Evolutionary conservation across 148 eudicot species (phyloP).

Genomic region (Rhododendron vialii): DNA sequence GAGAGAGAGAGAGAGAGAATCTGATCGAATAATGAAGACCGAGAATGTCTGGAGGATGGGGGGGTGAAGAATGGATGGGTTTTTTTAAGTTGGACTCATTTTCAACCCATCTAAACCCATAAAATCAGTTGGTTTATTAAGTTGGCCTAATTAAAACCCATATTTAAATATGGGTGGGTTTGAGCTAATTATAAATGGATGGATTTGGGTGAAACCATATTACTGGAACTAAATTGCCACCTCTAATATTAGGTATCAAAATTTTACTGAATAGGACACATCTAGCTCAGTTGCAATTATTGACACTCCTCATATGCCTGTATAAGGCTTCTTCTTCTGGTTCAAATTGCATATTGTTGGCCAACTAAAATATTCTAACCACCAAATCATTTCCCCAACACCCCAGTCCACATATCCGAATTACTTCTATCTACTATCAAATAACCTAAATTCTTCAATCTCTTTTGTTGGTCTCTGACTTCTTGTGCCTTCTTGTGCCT

Average conservation of each 20-base stretch:
- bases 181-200: no score
- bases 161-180: no score
- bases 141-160: no score
- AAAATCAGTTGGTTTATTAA: no score
- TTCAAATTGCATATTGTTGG: not conserved
- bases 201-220: no score
- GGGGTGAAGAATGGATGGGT: no score
- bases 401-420: not conserved
- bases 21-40: no score
- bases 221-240: no score
- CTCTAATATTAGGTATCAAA: not conserved
- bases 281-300: not conserved
- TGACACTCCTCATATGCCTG: not conserved
- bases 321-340: not conserved
- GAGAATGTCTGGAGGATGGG: no score
- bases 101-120: no score
- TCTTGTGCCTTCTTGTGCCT: not conserved
- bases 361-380: not conserved
- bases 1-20: no score
- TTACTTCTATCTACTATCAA: not conserved
- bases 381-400: not conserved
- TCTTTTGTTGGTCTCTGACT: not conserved
- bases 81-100: no score
- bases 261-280: not conserved
- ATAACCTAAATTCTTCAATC: not conserved